Conservation (phyloP, 371 early-diverging fungal genomes). For the Syncephalastrum sp. region DNA sequence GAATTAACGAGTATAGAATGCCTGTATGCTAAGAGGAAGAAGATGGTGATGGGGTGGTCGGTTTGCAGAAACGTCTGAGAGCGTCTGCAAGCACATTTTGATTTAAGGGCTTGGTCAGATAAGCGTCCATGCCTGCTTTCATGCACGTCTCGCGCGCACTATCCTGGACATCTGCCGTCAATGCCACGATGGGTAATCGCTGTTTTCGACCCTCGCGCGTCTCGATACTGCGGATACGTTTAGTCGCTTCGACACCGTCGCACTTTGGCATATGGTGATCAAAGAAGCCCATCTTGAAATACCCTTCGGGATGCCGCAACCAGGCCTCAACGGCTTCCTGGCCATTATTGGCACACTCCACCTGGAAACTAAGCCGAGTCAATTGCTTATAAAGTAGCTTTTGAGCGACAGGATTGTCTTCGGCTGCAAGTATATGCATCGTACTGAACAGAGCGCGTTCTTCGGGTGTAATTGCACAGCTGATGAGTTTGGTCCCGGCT, state of each 20-base stretch:
- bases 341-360: constrained; percentile 46
- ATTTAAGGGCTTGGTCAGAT: constrained; percentile 8
- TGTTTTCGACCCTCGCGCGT: constrained; percentile 7
- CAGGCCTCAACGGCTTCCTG: constrained; percentile 41
- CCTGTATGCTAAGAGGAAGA: too few relatives aligned
- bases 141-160: constrained; percentile 12
- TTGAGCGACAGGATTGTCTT: constrained; percentile 52
- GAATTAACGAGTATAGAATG: too few relatives aligned
- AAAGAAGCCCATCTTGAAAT: constrained; percentile 42
- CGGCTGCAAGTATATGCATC: constrained; percentile 43
- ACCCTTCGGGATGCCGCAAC: constrained; percentile 25
- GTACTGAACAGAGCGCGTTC: constrained; percentile 30
- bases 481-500: constrained; percentile 5
- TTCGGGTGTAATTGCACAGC: constrained; percentile 23
- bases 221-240: constrained; percentile 36
- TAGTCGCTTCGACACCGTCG: constrained; percentile 51
- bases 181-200: constrained; percentile 20
- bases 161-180: constrained; percentile 18
- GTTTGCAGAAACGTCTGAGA: not conserved
- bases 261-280: constrained; percentile 55
- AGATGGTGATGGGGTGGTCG: not conserved
- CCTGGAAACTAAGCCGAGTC: constrained; percentile 39
- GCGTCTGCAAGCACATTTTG: constrained; percentile 6
- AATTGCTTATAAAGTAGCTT: constrained; percentile 41
- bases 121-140: constrained; percentile 15